Evolutionary conservation across 1,139 yeast species (phyloP).

Genomic region (Wickerhamomyces sp.): DNA sequence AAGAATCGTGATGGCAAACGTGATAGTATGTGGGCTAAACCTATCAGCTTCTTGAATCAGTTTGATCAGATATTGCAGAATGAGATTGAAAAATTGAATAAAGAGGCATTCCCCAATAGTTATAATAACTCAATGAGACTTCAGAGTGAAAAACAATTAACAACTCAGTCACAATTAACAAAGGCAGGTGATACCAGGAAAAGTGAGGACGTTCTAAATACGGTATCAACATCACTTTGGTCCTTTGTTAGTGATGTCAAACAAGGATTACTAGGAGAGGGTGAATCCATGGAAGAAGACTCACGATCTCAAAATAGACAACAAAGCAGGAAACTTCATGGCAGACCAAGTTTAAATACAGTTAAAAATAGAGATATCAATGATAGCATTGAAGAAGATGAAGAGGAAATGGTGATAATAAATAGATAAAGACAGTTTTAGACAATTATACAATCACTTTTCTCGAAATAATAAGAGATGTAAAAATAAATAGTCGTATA

Average conservation of each 20-base stretch:
- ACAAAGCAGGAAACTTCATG: not conserved
- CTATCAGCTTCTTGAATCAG: slow-evolving; percentile 59
- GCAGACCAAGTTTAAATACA: slow-evolving; percentile 7
- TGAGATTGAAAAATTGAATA: slow-evolving; percentile 53
- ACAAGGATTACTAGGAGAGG: slow-evolving; percentile 33
- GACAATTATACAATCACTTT: not conserved
- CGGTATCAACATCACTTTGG: slow-evolving; percentile 32
- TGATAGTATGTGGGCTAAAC: slow-evolving; percentile 41
- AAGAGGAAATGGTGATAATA: slow-evolving; percentile 21
- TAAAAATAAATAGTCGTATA: not conserved
- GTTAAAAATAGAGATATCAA: not conserved
- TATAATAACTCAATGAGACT: slow-evolving; percentile 23
- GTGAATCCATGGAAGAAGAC: slow-evolving; percentile 5
- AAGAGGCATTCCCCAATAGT: slow-evolving; percentile 21
- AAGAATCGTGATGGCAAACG: slow-evolving; percentile 8
- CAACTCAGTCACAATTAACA: too few relatives aligned
- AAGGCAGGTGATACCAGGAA: not conserved
- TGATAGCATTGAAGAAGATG: slow-evolving; percentile 4
- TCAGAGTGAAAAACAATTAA: not conserved
- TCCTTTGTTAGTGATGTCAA: slow-evolving; percentile 34
- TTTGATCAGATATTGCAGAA: slow-evolving; percentile 62
- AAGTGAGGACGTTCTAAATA: slow-evolving; percentile 17
- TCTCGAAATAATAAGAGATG: not conserved
- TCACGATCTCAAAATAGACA: not conserved
- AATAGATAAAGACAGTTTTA: not conserved